These are phyloP conservation scores for Boletellus ananas DNA, from an alignment of 768 basidiomycete genomes.

Conservation along the genomic window DNA sequence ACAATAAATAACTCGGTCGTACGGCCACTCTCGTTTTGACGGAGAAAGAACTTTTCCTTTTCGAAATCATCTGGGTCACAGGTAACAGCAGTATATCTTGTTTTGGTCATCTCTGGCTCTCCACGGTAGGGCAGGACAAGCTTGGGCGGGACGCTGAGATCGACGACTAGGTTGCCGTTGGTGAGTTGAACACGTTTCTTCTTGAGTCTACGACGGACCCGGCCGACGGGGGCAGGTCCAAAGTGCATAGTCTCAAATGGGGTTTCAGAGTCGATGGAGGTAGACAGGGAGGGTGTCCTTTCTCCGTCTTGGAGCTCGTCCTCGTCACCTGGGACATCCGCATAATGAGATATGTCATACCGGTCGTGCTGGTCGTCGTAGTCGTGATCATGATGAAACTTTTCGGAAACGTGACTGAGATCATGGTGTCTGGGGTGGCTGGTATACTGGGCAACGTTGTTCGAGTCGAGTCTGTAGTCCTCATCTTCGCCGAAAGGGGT, in stretches of 20 bases:
- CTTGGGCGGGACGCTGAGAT: conserved; percentile 80
- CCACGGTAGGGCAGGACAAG: conserved; percentile 71
- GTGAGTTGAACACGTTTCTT: conserved; percentile 82
- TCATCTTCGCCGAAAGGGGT: conserved; percentile 74
- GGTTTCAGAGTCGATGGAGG: conserved; percentile 43
- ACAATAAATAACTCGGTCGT: conserved; percentile 91
- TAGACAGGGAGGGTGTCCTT: conserved; percentile 23
- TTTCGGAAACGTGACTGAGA: conserved; percentile 21
- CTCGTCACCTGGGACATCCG: conserved; percentile 21
- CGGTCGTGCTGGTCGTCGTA: conserved; percentile 24
- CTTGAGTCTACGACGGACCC: conserved; percentile 69
- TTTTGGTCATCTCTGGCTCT: conserved; percentile 68
- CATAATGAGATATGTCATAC: conserved; percentile 33
- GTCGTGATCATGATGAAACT: conserved; percentile 12
- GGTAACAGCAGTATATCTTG: conserved; percentile 85
- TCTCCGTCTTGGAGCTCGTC: conserved; percentile 21
- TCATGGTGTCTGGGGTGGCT: conserved; percentile 31
- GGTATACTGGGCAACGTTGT: conserved; percentile 55
- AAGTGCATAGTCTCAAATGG: conserved; percentile 74
- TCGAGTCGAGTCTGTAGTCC: conserved; percentile 57
- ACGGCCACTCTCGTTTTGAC: conserved; percentile 76
- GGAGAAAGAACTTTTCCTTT: conserved; percentile 74
- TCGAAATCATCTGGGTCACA: conserved; percentile 94
- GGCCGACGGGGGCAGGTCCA: conserved; percentile 80
- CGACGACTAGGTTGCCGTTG: conserved; percentile 84